A percentile compares a stretch with the other conserved stretches of the same genome.
These are phyloP conservation scores for Penicillium mononematosum DNA, from an alignment of 495 filamentous ascomycete species.

Conservation along the genomic window DNA sequence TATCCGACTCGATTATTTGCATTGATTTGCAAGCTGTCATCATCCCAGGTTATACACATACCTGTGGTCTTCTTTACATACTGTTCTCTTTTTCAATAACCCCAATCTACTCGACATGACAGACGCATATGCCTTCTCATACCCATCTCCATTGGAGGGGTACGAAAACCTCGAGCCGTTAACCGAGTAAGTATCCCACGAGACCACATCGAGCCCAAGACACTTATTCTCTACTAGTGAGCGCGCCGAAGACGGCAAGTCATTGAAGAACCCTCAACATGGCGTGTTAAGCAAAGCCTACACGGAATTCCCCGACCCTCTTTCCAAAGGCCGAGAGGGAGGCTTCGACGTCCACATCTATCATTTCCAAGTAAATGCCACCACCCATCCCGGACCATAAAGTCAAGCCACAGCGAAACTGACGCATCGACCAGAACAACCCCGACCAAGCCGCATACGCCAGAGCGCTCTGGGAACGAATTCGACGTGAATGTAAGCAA, in stretches of 20 bases:
- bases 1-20: background rate
- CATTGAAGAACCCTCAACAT: conserved; percentile 57
- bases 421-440: conserved; percentile 45
- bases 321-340: conserved; percentile 59
- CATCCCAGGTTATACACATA: background rate
- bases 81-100: background rate
- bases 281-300: conserved; percentile 62
- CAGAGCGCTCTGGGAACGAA: conserved; percentile 69
- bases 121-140: conserved; percentile 42
- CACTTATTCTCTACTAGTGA: conserved; percentile 29
- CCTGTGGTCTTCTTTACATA: background rate
- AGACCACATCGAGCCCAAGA: background rate
- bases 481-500: conserved; percentile 73
- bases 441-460: conserved; percentile 63
- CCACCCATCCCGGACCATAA: background rate
- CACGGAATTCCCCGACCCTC: conserved; percentile 59
- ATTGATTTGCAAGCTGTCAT: conserved; percentile 17
- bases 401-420: background rate
- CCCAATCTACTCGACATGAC: conserved; percentile 28
- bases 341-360: conserved; percentile 82
- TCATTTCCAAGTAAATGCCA: conserved; percentile 51
- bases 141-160: conserved; percentile 65
- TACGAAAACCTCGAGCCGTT: conserved; percentile 64
- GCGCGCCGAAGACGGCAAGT: conserved; percentile 63
- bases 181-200: conserved; percentile 49